A percentile compares a stretch with the other conserved stretches of the same genome.
Evolutionary conservation across 495 filamentous ascomycete species (phyloP).

Genomic region (Talaromyces trachyspermus): DNA sequence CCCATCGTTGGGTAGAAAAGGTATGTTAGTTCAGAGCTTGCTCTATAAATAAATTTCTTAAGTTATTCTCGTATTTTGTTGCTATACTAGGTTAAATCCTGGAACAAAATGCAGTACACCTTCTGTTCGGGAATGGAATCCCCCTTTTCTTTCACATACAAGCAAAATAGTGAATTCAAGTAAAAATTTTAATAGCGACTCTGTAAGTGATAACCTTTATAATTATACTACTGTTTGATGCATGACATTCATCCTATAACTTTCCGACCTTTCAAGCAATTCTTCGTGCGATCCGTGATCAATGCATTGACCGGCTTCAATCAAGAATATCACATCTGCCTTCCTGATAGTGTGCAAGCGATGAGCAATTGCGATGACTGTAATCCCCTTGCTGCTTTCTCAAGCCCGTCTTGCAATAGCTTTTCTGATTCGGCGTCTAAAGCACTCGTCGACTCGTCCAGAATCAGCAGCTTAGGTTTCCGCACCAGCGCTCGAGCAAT

Average conservation of each 20-base stretch:
- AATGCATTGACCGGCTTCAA: constrained; percentile 35
- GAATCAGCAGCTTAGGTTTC: constrained; percentile 71
- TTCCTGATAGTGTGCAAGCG: constrained; percentile 48
- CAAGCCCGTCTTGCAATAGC: constrained; percentile 40
- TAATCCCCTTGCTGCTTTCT: constrained; percentile 30
- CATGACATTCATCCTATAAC: constrained; percentile 50
- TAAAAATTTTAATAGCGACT: too few species aligned
- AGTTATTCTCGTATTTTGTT: too few species aligned
- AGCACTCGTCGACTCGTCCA: constrained; percentile 46
- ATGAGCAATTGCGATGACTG: constrained; percentile 48
- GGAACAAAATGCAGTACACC: background rate
- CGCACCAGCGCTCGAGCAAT: constrained; percentile 75
- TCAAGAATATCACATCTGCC: constrained; percentile 47
- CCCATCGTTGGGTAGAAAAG: too few species aligned
- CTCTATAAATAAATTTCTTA: too few species aligned
- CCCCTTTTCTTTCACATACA: too few species aligned
- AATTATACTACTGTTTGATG: constrained; percentile 31
- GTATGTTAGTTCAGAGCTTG: too few species aligned
- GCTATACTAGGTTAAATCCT: constrained; percentile 6
- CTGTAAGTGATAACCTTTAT: too few species aligned
- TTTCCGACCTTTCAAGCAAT: constrained; percentile 49
- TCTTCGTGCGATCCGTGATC: constrained; percentile 45
- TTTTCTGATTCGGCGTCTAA: constrained; percentile 43
- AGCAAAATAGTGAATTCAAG: too few species aligned
- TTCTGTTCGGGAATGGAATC: too few species aligned